phyloP scores from a whole-genome alignment of 768 basidiomycete genomes.

The Lactarius pseudohatsudake region DNA sequence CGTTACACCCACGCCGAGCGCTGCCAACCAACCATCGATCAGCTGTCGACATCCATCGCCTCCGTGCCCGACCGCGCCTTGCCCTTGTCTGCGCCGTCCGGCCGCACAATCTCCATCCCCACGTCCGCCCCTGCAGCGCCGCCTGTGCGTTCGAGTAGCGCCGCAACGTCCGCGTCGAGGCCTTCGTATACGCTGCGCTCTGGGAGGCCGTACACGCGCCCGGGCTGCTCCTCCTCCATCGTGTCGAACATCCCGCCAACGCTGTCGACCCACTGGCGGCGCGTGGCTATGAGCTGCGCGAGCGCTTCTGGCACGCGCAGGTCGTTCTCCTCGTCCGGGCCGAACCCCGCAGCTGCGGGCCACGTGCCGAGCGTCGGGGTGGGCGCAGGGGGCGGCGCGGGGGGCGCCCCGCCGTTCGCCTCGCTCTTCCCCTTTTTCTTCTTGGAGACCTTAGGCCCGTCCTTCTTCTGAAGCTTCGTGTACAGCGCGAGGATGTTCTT shows the following conservation, averaged over 20 bases:
- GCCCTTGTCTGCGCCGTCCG: slow-evolving; percentile 48
- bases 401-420: slow-evolving; percentile 30
- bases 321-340: slow-evolving; percentile 62
- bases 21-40: background rate
- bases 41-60: slow-evolving; percentile 67
- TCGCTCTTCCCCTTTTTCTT: slow-evolving; percentile 63
- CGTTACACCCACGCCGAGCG: slow-evolving; percentile 30
- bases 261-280: slow-evolving; percentile 74
- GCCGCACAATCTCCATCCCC: slow-evolving; percentile 29
- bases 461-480: slow-evolving; percentile 80
- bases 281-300: slow-evolving; percentile 67
- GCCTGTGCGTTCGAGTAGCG: slow-evolving; percentile 35
- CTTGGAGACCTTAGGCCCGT: slow-evolving; percentile 62
- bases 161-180: slow-evolving; percentile 61
- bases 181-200: slow-evolving; percentile 72
- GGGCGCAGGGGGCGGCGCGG: slow-evolving; percentile 23
- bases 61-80: slow-evolving; percentile 53
- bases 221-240: slow-evolving; percentile 62
- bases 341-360: slow-evolving; percentile 70
- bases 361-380: slow-evolving; percentile 50
- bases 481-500: slow-evolving; percentile 75
- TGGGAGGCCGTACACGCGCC: slow-evolving; percentile 79
- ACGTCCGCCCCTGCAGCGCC: slow-evolving; percentile 32
- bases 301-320: slow-evolving; percentile 68
- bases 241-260: slow-evolving; percentile 76